Conservation (phyloP, 1,284 basidiomycete genomes). For the Ceratobasidium theobromae region DNA sequence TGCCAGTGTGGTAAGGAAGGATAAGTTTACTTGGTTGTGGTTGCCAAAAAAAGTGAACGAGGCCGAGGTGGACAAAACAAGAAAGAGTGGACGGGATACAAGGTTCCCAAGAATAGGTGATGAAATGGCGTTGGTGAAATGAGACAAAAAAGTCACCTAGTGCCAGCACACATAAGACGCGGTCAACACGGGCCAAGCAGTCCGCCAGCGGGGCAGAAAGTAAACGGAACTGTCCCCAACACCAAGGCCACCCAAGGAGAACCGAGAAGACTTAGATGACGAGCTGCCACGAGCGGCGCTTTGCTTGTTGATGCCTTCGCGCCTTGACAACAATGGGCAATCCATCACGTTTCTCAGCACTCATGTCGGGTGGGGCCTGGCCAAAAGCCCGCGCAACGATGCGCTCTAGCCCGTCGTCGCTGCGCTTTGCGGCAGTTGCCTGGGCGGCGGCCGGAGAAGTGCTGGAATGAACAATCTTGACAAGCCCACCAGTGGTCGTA, state of each 20-base stretch:
- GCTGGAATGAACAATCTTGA: constrained; percentile 14
- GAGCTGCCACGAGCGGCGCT: constrained; percentile 13
- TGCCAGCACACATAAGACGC: constrained; percentile 17
- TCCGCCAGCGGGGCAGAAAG: constrained; percentile 22
- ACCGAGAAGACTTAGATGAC: constrained; percentile 17
- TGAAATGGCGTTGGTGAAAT: background rate
- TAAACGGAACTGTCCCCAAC: background rate
- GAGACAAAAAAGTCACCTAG: constrained; percentile 6
- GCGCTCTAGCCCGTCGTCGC: background rate
- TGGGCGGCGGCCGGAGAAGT: background rate
- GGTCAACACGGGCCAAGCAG: constrained; percentile 13
- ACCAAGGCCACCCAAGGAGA: background rate
- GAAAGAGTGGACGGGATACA: constrained; percentile 28
- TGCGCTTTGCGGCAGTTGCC: constrained; percentile 5
- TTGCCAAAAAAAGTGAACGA: background rate
- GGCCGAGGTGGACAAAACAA: background rate
- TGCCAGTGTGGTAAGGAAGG: background rate
- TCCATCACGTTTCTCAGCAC: background rate
- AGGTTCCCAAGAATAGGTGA: background rate
- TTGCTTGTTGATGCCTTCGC: background rate
- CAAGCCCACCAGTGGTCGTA: constrained; percentile 5
- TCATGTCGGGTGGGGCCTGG: background rate
- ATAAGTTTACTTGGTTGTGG: background rate
- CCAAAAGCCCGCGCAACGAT: constrained; percentile 7
- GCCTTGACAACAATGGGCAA: constrained; percentile 4